Base-by-base conservation (phyloP, 75 land plant species). In the Pinus albicaulis region DNA sequence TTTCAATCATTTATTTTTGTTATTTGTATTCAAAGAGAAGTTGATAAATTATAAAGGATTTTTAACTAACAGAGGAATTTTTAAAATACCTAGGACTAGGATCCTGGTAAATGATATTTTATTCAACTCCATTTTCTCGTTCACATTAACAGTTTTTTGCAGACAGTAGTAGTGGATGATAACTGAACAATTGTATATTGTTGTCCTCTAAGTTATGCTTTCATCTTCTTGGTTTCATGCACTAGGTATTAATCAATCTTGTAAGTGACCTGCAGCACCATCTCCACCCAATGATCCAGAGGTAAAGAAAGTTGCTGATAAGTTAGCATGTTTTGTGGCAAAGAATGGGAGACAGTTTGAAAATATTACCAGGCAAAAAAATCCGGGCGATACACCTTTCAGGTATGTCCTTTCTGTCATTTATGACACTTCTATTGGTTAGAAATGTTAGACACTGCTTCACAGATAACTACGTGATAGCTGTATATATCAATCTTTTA, bases 321-420 rank as follows among this genome's bases (percentile, higher is more conserved):
- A 89, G 79, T 80, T 98, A 72, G 99, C 99, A 78, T 89, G 77
- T 87, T 95, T 98, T 87, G 99, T 98, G 57, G 99, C 99, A 20
- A 98, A 95, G 85, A 85, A 91, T 90, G 99, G 99, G 63, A 86
- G 98, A 82, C 93, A 95, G 71, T 88, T 95, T 83, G 99, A 98
- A 84, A 60, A 98, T 81, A 63, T 95, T 24, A 98, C 99, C 2
- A 93, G 99, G 7, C 93, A 93, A 77, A 95, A 83, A 58, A 98
- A 98, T 77, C 98, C 98, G 74, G 96, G 96, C 57, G 94, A 98
- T 71, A 89, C 98, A 31, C 94, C 95, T 69, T 98, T 98, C 74
- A 86, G 91, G 99, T 98, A 89, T 75, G 85, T 80, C 20, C 59
- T 70, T 63, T 76, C 19, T 55, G 56, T 76, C 44, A 22, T 59